Percentiles rank a stretch among this genome's conserved stretches.
Conservation (phyloP, 139 green algal genomes). For the Chlorella sp. region DNA sequence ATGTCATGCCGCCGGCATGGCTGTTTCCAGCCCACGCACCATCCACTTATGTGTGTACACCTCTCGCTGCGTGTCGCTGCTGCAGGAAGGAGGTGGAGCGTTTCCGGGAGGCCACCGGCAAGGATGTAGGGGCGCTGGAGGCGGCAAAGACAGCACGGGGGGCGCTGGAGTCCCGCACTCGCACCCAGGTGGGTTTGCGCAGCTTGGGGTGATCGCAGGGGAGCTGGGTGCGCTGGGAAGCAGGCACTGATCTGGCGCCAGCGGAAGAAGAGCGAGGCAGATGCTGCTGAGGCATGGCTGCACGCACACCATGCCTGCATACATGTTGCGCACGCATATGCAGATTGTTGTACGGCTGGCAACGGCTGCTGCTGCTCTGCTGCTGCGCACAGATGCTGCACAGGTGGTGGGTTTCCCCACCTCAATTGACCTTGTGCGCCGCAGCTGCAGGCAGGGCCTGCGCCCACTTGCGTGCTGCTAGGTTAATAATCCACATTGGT, state of each 20-base stretch:
- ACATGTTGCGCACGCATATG: neutral
- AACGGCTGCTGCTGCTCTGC: neutral
- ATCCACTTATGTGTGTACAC: too few relatives aligned
- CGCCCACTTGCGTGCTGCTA: too few relatives aligned
- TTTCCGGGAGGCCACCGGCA: conserved; percentile 54
- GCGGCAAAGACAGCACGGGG: conserved; percentile 39
- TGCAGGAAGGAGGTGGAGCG: conserved; percentile 41
- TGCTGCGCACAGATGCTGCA: neutral
- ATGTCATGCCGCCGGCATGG: too few relatives aligned
- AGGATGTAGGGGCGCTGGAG: conserved; percentile 56
- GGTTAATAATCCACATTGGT: too few relatives aligned
- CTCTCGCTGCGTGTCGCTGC: neutral
- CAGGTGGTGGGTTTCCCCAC: too few relatives aligned
- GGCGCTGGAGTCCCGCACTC: conserved; percentile 40
- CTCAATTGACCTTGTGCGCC: too few relatives aligned
- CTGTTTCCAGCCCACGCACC: too few relatives aligned
- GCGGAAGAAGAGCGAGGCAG: neutral
- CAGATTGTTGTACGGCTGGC: neutral
- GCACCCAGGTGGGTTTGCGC: conserved; percentile 40
- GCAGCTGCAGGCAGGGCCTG: too few relatives aligned
- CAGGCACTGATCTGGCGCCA: neutral
- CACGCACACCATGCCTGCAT: neutral
- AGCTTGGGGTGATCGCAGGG: too few relatives aligned
- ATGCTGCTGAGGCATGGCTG: neutral
- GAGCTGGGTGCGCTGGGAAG: too few relatives aligned